These are phyloP conservation scores for Plantago ovata DNA, from an alignment of 257 asterid species.

Conservation along the genomic window DNA sequence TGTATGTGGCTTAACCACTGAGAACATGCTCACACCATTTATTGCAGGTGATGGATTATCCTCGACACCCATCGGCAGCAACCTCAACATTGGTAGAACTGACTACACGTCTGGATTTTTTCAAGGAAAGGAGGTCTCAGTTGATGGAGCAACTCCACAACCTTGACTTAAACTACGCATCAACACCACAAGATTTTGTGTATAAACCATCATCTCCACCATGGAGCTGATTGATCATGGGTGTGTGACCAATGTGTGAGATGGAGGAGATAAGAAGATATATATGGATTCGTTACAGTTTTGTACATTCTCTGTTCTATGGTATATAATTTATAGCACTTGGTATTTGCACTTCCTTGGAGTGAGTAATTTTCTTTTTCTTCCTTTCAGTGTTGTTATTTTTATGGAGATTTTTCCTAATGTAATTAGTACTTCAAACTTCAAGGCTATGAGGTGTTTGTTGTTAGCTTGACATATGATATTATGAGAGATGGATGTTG, in stretches of 20 bases:
- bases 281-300: constrained; percentile 4
- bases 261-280: neutral
- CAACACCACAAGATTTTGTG: constrained; percentile 56
- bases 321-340: constrained; percentile 26
- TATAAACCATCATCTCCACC: constrained; percentile 78
- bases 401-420: constrained; percentile 19
- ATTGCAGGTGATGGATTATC: constrained; percentile 52
- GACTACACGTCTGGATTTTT: constrained; percentile 86
- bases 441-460: constrained; percentile 17
- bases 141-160: constrained; percentile 93
- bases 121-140: constrained; percentile 96
- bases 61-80: constrained; percentile 53
- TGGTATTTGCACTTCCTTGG: constrained; percentile 17
- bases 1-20: neutral
- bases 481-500: too few relatives aligned
- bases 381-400: constrained; percentile 14
- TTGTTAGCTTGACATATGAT: neutral
- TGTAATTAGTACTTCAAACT: constrained; percentile 35
- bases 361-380: constrained; percentile 10
- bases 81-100: constrained; percentile 80
- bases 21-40: neutral
- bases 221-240: constrained; percentile 60
- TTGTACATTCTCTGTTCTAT: constrained; percentile 42
- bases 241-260: constrained; percentile 19
- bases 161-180: constrained; percentile 66